A percentile compares a stretch with the other conserved stretches of the same genome.
phyloP scores from a whole-genome alignment of 257 asterid genomes.

The Jacaranda mimosifolia region DNA sequence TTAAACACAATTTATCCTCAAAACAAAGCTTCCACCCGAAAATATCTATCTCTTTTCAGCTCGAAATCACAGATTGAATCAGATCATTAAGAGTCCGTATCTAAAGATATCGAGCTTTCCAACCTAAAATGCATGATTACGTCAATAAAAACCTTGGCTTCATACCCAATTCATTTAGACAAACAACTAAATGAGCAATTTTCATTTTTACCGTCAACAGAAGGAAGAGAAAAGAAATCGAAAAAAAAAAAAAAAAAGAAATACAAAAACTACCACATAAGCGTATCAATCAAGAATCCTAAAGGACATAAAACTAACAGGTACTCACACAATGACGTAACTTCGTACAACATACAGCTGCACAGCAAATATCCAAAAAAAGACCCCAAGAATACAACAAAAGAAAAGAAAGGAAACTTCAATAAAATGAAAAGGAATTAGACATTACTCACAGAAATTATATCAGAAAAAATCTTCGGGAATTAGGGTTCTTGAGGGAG shows the following conservation, averaged over 20 bases:
- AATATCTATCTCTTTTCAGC: neutral
- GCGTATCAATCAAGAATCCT: neutral
- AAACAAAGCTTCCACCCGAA: neutral
- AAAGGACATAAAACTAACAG: neutral
- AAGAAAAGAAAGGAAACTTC: neutral
- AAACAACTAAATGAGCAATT: neutral
- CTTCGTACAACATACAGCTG: neutral
- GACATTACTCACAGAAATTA: constrained; percentile 14
- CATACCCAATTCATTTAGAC: neutral
- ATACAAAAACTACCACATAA: neutral
- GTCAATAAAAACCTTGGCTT: neutral
- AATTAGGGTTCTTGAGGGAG: constrained; percentile 26
- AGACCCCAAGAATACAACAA: neutral
- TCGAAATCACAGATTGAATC: neutral
- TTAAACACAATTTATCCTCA: neutral
- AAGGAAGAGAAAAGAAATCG: too few species aligned
- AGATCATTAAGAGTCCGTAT: neutral
- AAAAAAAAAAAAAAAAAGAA: too few species aligned
- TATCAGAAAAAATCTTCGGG: neutral
- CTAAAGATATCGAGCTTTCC: neutral
- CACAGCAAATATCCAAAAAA: neutral
- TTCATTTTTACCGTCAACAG: neutral
- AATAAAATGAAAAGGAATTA: neutral
- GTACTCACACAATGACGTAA: neutral
- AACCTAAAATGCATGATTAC: neutral